Percentiles rank a stretch among this genome's conserved stretches.
Evolutionary conservation across 768 basidiomycete species (phyloP).

Genomic region (Naganishia vishniacii): DNA sequence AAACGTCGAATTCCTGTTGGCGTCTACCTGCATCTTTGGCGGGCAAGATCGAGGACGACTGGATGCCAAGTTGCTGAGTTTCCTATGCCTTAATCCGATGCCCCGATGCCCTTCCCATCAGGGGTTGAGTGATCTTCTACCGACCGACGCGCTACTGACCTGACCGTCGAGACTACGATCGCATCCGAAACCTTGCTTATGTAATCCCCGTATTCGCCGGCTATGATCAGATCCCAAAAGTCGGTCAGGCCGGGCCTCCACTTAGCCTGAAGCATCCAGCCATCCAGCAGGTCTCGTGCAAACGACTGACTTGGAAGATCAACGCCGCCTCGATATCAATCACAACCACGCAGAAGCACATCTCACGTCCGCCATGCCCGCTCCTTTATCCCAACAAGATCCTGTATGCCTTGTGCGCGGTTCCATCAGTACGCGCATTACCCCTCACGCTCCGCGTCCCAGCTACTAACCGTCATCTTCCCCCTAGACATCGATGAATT

Average conservation of each 20-base stretch:
- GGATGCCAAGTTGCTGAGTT: not conserved
- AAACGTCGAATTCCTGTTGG: not conserved
- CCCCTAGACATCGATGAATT: constrained; percentile 47
- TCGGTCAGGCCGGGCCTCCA: not conserved
- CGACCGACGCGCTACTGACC: too few species aligned
- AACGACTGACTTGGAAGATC: too few species aligned
- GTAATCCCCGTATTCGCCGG: not conserved
- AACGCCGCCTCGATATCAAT: too few species aligned
- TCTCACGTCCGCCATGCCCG: not conserved
- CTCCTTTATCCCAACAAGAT: constrained; percentile 38
- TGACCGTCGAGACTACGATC: too few species aligned
- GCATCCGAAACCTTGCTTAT: too few species aligned
- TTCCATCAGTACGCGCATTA: constrained; percentile 22
- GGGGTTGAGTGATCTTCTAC: not conserved
- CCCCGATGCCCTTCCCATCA: not conserved
- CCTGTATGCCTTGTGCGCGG: constrained; percentile 23
- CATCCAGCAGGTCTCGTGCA: too few species aligned
- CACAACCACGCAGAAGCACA: too few species aligned
- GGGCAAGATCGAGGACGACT: too few species aligned
- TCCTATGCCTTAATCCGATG: too few species aligned
- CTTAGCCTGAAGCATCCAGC: not conserved
- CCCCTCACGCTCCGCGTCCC: not conserved
- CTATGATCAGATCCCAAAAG: not conserved
- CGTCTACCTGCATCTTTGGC: constrained; percentile 1
- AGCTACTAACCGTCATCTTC: not conserved